Base-by-base conservation (phyloP, 345 rosid species). In the Ceriops decandra region DNA sequence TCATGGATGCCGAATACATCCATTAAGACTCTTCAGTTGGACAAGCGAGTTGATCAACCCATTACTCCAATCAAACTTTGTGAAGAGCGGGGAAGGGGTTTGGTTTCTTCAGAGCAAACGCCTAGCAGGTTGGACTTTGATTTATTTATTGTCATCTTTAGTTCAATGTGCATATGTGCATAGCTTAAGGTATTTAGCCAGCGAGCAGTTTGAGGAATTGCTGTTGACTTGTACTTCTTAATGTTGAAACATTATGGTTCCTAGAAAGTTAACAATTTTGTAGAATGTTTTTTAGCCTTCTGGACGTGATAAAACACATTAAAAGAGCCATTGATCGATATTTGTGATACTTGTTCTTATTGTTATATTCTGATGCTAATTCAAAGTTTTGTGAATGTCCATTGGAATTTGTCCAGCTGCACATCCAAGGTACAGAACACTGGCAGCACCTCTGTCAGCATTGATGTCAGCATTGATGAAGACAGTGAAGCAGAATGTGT, bases 1-100 rank as follows among this genome's bases (percentile, higher is more conserved):
- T 86, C 95, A 19, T 89, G 97, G 97, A 87, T 90, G 73, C 82
- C 88, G 28, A 79, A 79, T 65, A 63, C 72, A 56, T 82, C 86
- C 52, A 77, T 72, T 7, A 60, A 76, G 17, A 84, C 78, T 67
- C 72, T 83, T 77, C 79, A 76, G 79, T 57, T 77, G 63, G 88
- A 82, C 52, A 53, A 21, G 57, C 57, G 7, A 53, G 47, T 60
- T 32, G 74, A 74, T 69, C 70, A 76, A 59, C 72, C 84, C 11
- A 64, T 76, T 38, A 78, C 85, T 52, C 87, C 86, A 5, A 64
- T 74, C 59, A 85, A 83, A 63, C 75, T 70, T 61, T 57, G 69
- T 62, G 84, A 83, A 73, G 84, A 75, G 36, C 26, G 38, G 76
- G 86, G 62, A 63, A 81, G 63, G 60, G 82, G 63, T 57, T 77